Evolutionary conservation across 768 basidiomycete genomes (phyloP), one percentile per base, ranked within the genome.

Genomic region (Sistotremastrum niveocremeum): DNA sequence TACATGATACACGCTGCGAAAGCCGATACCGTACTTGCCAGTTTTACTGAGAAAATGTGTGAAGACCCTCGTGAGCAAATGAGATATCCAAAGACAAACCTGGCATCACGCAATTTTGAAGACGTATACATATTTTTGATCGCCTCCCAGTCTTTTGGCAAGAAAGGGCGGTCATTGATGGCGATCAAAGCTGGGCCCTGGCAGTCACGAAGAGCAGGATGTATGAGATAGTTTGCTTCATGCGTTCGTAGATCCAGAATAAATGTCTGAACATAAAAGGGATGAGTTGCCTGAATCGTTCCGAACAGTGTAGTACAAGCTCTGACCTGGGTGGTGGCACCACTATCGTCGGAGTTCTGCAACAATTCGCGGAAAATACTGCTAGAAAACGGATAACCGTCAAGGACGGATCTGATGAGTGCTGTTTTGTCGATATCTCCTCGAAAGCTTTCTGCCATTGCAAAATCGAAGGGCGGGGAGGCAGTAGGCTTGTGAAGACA

Each of bases 1-100:
- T 53, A 73, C 71, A 53, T 76, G 72, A 51, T 72, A 76, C n/a
- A 64, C 64, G 0, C 70, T 67, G 11, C 73, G 57, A 52, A 74
- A 72, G 0, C 73, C 73, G 12, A 74, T 61, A 0, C 72, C 73
- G 49, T 68, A 74, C 51, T 73, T 76, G 12, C 73, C 73, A 5
- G 71, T 73, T 57, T 71, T 73, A 0, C 72, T 73, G 52, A 2
- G 20, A 1, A 20, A 2, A 20, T 20, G 20, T 20, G 2, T 20
- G 20, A 20, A 2, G 2, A 20, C 20, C 20, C 20, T 20, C n/a
- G n/a, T n/a, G n/a, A n/a, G n/a, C 11, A 31, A 36, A 11, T 33
- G 10, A 47, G 42, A 49, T 47, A 32, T 28, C 41, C 44, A 28
- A 49, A 34, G 3, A 38, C 31, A 31, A 41, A 7, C 70, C 69